phyloP scores from a whole-genome alignment of 306 rosid species.

The Malus domestica region DNA sequence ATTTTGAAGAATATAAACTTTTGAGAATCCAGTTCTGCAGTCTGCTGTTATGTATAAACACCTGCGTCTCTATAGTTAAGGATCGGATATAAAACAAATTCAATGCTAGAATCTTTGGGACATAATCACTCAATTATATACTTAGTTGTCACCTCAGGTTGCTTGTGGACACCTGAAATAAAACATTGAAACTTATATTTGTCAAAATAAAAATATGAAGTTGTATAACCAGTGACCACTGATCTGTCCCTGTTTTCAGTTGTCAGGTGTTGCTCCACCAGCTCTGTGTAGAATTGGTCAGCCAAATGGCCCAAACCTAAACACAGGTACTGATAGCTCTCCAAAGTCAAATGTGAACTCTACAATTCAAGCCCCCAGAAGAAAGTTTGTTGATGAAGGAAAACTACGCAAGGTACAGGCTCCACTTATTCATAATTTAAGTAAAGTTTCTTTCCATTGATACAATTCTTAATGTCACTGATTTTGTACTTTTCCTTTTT shows the following conservation, averaged over 20 bases:
- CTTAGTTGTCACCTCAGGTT: not conserved
- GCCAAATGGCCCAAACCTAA: constrained; percentile 63
- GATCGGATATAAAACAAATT: not conserved
- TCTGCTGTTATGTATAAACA: not conserved
- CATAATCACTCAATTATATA: not conserved
- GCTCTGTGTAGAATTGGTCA: constrained; percentile 71
- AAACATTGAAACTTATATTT: not conserved
- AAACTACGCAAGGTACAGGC: constrained; percentile 76
- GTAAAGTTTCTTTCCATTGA: constrained; percentile 6
- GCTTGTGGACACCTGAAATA: not conserved
- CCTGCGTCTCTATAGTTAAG: not conserved
- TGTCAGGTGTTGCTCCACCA: constrained; percentile 84
- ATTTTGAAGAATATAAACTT: not conserved
- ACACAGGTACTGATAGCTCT: constrained; percentile 55
- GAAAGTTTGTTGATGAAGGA: constrained; percentile 97
- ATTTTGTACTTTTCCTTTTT: not conserved
- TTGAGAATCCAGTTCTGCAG: not conserved
- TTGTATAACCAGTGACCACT: not conserved
- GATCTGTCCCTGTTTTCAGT: constrained; percentile 44
- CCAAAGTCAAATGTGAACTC: constrained; percentile 79
- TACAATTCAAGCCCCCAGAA: constrained; percentile 86
- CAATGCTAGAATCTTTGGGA: not conserved
- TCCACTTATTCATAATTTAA: not conserved
- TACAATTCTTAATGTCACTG: constrained; percentile 1
- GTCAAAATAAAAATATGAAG: not conserved